Evolutionary conservation across 768 basidiomycete species (phyloP).

Genomic region (Suillus subluteus): DNA sequence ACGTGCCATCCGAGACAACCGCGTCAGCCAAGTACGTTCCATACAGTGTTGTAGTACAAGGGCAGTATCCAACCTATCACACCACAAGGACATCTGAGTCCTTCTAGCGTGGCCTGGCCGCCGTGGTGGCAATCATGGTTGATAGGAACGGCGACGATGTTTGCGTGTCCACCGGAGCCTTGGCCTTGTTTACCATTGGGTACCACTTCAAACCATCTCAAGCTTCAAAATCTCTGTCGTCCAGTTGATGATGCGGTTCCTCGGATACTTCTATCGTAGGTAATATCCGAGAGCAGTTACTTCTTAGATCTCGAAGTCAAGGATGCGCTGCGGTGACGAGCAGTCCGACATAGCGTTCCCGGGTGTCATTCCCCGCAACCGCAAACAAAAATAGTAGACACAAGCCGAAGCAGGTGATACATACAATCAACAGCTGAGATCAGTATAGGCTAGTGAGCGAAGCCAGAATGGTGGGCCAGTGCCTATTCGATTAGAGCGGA

Average conservation of each 20-base stretch:
- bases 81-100: neutral
- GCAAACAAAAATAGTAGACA: neutral
- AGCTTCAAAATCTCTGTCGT: neutral
- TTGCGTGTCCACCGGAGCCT: neutral
- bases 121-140: neutral
- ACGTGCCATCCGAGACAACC: neutral
- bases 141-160: neutral
- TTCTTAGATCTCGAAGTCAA: neutral
- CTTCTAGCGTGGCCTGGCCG: neutral
- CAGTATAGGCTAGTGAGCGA: neutral
- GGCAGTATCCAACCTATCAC: neutral
- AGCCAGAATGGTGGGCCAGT: neutral
- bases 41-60: neutral
- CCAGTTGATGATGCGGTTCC: neutral
- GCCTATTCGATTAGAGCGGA: neutral
- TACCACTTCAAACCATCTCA: neutral
- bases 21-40: neutral
- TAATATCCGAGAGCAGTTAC: neutral
- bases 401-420: neutral
- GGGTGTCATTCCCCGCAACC: neutral
- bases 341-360: neutral
- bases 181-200: neutral
- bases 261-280: neutral
- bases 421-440: neutral
- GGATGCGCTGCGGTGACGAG: neutral